phyloP scores from a whole-genome alignment of 345 rosid genomes.

The Zanthoxylum bungeanum region DNA sequence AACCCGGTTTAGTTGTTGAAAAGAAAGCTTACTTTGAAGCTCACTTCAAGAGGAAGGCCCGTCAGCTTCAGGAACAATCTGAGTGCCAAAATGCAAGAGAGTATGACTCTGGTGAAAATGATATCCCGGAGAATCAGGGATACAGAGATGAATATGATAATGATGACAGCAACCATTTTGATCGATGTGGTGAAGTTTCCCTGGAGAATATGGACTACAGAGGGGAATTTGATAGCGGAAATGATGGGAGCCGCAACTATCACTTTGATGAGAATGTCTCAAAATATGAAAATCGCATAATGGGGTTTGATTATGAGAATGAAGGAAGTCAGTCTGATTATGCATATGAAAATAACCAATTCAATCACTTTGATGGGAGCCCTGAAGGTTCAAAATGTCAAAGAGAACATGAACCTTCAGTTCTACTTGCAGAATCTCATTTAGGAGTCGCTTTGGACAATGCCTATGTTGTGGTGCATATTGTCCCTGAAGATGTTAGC shows the following conservation, averaged over 20 bases:
- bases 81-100: constrained; percentile 39
- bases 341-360: constrained; percentile 23
- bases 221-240: constrained; percentile 17
- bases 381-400: constrained; percentile 38
- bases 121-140: constrained; percentile 17
- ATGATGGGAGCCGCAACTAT: constrained; percentile 16
- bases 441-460: constrained; percentile 21
- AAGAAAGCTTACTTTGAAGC: constrained; percentile 90
- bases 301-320: constrained; percentile 18
- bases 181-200: constrained; percentile 25
- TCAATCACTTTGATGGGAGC: constrained; percentile 43
- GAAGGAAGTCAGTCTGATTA: constrained; percentile 22
- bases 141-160: constrained; percentile 27
- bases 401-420: constrained; percentile 22
- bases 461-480: constrained; percentile 22
- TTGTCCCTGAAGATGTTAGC: constrained; percentile 17
- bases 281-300: constrained; percentile 11
- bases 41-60: constrained; percentile 79
- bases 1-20: constrained; percentile 73
- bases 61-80: constrained; percentile 41
- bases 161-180: constrained; percentile 24
- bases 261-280: constrained; percentile 26
- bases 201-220: constrained; percentile 20
- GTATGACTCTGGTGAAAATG: constrained; percentile 29
- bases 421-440: constrained; percentile 25